Evolutionary conservation across 495 filamentous ascomycete species (phyloP).

Genomic region (Astrothelium subdiscretum): DNA sequence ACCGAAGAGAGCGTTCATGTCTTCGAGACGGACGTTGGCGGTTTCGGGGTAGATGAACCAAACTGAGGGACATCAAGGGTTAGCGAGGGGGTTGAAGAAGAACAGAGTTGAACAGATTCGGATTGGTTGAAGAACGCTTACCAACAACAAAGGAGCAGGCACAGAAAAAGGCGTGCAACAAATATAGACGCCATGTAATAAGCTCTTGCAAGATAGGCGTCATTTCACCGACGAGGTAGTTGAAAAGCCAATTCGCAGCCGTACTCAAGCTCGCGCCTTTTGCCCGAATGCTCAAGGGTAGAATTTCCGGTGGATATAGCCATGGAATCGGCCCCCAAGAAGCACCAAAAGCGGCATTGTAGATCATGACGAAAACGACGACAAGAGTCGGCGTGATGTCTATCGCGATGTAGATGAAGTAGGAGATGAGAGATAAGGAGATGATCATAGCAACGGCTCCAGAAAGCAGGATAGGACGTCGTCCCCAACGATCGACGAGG

Average conservation of each 20-base stretch:
- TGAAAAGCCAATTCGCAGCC: slow-evolving; percentile 95
- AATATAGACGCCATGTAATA: slow-evolving; percentile 87
- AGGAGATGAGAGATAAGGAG: slow-evolving; percentile 84
- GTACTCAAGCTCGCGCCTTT: slow-evolving; percentile 97
- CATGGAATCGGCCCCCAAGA: slow-evolving; percentile 99
- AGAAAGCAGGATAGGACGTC: slow-evolving; percentile 78
- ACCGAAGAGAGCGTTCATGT: slow-evolving; percentile 87
- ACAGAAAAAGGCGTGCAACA: slow-evolving; percentile 95
- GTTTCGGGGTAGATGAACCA: slow-evolving; percentile 97
- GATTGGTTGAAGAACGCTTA: slow-evolving; percentile 47
- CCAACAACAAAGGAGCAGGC: slow-evolving; percentile 91
- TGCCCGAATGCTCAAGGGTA: slow-evolving; percentile 91
- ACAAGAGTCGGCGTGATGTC: slow-evolving; percentile 66
- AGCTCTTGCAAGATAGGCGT: slow-evolving; percentile 83
- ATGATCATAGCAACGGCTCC: slow-evolving; percentile 86
- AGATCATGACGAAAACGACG: slow-evolving; percentile 92
- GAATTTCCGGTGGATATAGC: slow-evolving; percentile 95
- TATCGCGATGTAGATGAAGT: slow-evolving; percentile 86
- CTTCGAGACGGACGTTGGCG: slow-evolving; percentile 84
- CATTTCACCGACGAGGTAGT: slow-evolving; percentile 91
- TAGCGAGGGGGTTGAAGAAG: background rate
- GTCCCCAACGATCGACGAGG: slow-evolving; percentile 85
- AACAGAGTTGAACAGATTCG: slow-evolving; percentile 3
- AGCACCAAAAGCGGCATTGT: slow-evolving; percentile 94
- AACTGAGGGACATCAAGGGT: slow-evolving; percentile 41